Base-by-base conservation (phyloP, 495 filamentous ascomycete species). In the Penicillium dipodomyicola region DNA sequence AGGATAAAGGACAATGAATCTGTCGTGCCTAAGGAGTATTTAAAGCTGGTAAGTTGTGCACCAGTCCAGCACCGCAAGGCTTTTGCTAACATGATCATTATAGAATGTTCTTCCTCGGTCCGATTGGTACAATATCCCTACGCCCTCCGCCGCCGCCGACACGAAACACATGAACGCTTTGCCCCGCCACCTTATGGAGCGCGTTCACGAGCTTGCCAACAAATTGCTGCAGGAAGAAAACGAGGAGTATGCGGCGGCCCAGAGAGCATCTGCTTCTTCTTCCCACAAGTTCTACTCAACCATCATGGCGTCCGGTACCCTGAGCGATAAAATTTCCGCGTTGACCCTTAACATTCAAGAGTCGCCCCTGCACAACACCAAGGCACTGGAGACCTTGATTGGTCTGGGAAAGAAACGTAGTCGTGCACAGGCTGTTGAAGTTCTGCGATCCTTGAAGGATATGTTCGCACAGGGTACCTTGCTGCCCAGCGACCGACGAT, bases 241-340 rank as follows among this genome's bases (percentile, higher is more conserved):
- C 70, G 72, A 81, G 42, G 58, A 86, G 72, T 87, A 91, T 68
- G 71, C 75, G 10, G 70, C 73, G 37, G 71, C 80, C 64, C 59
- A 80, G 61, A 60, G 80, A 52, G 69, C 76, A 10, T 78, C 79
- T 1, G 74, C 82, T 22, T 87, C 89, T 41, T 96, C 94, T 1
- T 89, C 92, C 10, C 86, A 92, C 66, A 94, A 88, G 71, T 98
- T 97, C 77, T 85, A 97, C 76, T 88, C 89, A 2, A 95, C 91
- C 5, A 96, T 98, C 69, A 97, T 98, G 94, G 76, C 91, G 15
- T 91, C 92, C 2, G 94, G 94, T 75, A 98, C 95, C 8, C 80
- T 96, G 50, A 94, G 91, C 33, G 94, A 98, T 73, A 97, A 96
- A 70, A 89, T 97, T 29, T 97, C 95, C 3, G 94, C 94, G 6